A percentile compares a stretch with the other conserved stretches of the same genome.
Conservation (phyloP, 164 flowering plant species). For the Magnolia officinalis region DNA sequence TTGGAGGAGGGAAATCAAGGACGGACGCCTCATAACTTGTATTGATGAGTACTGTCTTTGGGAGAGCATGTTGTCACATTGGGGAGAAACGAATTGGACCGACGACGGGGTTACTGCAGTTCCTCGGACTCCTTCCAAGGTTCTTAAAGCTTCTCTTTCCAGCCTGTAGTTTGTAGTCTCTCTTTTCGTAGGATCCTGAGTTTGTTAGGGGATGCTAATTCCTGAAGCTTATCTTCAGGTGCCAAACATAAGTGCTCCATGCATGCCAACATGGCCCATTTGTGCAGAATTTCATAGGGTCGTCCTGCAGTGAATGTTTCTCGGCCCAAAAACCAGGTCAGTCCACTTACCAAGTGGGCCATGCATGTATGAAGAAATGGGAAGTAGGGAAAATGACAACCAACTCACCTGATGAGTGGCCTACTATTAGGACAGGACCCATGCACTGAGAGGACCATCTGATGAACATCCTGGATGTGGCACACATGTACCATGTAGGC, state of each 20-base stretch:
- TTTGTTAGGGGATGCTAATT: not conserved
- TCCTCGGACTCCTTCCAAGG: conserved; percentile 21
- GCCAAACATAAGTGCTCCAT: not conserved
- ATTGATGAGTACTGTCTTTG: conserved; percentile 64
- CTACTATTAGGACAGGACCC: not conserved
- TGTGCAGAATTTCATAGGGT: not conserved
- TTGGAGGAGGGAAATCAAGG: conserved; percentile 74
- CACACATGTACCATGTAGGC: not conserved
- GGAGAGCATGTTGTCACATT: conserved; percentile 76
- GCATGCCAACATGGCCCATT: not conserved
- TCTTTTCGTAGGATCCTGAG: not conserved
- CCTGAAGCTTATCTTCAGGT: not conserved
- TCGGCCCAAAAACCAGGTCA: not conserved
- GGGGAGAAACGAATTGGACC: conserved; percentile 81
- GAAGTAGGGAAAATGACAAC: not conserved
- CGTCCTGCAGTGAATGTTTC: not conserved
- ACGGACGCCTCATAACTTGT: conserved; percentile 42
- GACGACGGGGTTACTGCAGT: conserved; percentile 33
- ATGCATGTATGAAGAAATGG: not conserved
- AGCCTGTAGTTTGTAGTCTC: conserved; percentile 17
- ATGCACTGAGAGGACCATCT: no score
- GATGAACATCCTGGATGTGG: not conserved
- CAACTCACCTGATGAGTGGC: not conserved
- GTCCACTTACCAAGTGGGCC: no score
- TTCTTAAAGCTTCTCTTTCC: conserved; percentile 29